These are phyloP conservation scores for Aureobasidium sp. DNA, from an alignment of 2,329 filamentous ascomycete genomes.

Conservation along the genomic window DNA sequence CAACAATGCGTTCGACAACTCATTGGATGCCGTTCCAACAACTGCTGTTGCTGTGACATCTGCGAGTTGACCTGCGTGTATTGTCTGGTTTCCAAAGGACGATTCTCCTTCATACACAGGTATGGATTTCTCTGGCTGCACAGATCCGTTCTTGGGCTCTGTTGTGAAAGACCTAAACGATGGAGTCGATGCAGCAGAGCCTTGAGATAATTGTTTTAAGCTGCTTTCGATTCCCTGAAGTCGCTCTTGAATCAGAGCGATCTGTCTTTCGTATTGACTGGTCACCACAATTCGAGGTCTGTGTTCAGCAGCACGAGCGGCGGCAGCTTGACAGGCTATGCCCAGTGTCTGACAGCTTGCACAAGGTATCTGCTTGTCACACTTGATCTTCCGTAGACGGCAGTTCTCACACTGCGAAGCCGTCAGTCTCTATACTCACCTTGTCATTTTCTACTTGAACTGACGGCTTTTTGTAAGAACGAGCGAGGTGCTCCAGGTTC, in stretches of 20 bases:
- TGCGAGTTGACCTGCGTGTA: slow-evolving; percentile 14
- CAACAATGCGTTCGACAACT: slow-evolving; percentile 7
- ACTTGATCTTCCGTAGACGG: slow-evolving; percentile 18
- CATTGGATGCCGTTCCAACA: slow-evolving; percentile 7
- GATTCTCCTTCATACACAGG: slow-evolving; percentile 17
- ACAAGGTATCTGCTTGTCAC: slow-evolving; percentile 17
- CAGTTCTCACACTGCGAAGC: slow-evolving; percentile 18
- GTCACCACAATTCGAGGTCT: slow-evolving; percentile 7
- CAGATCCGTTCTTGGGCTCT: neutral
- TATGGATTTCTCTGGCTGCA: neutral
- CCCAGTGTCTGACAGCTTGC: slow-evolving; percentile 16
- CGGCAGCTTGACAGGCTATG: slow-evolving; percentile 15
- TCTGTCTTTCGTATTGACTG: slow-evolving; percentile 14
- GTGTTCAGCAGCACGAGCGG: neutral
- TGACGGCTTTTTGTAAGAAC: slow-evolving; percentile 13
- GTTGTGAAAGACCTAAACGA: fast-evolving
- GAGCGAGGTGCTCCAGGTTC: neutral
- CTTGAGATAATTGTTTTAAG: neutral
- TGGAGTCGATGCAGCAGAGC: neutral
- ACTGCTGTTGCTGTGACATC: slow-evolving; percentile 16
- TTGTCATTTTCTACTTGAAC: neutral
- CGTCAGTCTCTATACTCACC: slow-evolving; percentile 8
- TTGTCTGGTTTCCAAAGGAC: slow-evolving; percentile 13
- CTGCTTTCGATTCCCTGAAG: slow-evolving; percentile 15
- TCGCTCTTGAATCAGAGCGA: slow-evolving; percentile 15